These are phyloP conservation scores for Boletus rubroflammeus DNA, from an alignment of 768 basidiomycete species.

Conservation along the genomic window DNA sequence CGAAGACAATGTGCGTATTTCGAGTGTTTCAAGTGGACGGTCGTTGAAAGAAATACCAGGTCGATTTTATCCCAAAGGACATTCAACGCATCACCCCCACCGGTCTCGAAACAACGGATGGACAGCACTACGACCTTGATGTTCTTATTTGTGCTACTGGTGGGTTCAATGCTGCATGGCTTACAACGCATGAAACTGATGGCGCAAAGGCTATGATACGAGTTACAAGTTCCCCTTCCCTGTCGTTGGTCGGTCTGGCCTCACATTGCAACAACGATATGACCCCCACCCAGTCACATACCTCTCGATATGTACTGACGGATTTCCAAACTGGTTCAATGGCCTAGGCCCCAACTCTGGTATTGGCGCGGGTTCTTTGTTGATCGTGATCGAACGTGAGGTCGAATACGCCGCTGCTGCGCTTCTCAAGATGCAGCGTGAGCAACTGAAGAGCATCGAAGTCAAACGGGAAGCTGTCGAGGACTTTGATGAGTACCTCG, in stretches of 20 bases:
- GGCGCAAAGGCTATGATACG: conserved; percentile 39
- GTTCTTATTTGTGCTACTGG: conserved; percentile 64
- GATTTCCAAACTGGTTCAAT: conserved; percentile 70
- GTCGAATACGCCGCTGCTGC: conserved; percentile 55
- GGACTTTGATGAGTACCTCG: conserved; percentile 60
- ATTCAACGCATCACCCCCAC: conserved; percentile 49
- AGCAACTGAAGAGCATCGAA: conserved; percentile 59
- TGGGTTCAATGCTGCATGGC: background rate
- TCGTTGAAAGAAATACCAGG: background rate
- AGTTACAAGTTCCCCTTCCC: conserved; percentile 46
- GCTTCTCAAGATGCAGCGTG: conserved; percentile 57
- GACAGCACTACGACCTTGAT: conserved; percentile 51
- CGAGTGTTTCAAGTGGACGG: background rate
- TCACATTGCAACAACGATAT: conserved; percentile 51
- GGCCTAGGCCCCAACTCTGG: conserved; percentile 53
- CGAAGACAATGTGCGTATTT: conserved; percentile 46
- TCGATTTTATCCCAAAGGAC: conserved; percentile 47
- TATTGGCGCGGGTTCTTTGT: conserved; percentile 53
- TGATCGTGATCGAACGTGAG: conserved; percentile 52
- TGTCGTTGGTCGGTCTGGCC: conserved; percentile 51
- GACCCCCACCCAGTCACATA: conserved; percentile 55
- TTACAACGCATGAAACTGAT: background rate
- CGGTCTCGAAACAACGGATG: conserved; percentile 57
- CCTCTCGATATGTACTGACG: conserved; percentile 54
- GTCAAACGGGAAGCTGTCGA: conserved; percentile 55